These are phyloP conservation scores for Exophiala oligosperma DNA, from an alignment of 2,329 filamentous ascomycete genomes.

Conservation along the genomic window DNA sequence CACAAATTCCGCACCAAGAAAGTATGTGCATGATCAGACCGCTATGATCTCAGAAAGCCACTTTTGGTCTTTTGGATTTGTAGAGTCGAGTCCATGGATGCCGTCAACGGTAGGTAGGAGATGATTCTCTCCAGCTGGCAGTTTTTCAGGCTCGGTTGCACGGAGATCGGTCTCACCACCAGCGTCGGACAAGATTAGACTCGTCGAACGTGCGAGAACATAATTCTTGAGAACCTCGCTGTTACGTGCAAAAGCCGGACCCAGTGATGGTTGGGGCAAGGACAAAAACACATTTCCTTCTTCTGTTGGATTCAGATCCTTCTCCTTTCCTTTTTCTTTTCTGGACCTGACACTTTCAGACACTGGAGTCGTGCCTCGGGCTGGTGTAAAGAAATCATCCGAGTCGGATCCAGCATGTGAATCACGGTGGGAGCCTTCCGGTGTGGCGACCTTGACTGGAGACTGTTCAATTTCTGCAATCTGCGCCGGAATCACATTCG, in stretches of 20 bases:
- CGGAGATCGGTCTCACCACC: not conserved
- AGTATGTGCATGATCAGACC: not conserved
- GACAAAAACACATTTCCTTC: not conserved
- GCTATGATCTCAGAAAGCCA: conserved; percentile 13
- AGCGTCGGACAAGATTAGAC: not conserved
- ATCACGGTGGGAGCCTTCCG: not conserved
- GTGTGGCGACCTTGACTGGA: not conserved
- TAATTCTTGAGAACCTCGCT: conserved; percentile 5
- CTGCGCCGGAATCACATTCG: not conserved
- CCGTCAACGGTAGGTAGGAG: not conserved
- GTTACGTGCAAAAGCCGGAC: conserved; percentile 7
- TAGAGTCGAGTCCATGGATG: not conserved
- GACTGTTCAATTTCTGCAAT: not conserved
- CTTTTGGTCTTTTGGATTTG: conserved; percentile 3
- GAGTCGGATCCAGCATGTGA: not conserved
- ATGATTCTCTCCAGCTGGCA: not conserved
- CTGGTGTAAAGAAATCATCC: conserved; percentile 12
- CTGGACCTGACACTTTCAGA: not conserved
- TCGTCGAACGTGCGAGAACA: not conserved
- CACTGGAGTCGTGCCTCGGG: conserved; percentile 2
- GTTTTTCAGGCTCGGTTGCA: not conserved
- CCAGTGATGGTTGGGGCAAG: conserved; percentile 7
- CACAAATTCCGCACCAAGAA: no score
- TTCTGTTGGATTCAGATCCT: no score
- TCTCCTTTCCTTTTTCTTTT: not conserved